phyloP scores from a whole-genome alignment of 192 early-diverging fungal species.

The Coemansia sp. region DNA sequence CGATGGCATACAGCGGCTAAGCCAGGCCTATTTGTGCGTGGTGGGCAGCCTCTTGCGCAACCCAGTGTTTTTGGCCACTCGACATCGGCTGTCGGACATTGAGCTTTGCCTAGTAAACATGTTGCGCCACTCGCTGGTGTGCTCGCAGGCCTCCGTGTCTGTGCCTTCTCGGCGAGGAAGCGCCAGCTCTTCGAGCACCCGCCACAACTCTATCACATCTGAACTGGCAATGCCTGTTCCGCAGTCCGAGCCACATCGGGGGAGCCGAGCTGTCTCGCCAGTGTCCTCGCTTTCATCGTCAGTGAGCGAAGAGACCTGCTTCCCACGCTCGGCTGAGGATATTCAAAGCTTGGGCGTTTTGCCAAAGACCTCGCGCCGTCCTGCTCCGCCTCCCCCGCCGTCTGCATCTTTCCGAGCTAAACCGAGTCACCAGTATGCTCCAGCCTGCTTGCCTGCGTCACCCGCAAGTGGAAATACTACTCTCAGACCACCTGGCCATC shows the following conservation, averaged over 20 bases:
- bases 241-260: not conserved
- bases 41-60: constrained; percentile 69
- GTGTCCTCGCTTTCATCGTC: constrained; percentile 42
- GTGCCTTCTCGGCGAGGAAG: constrained; percentile 34
- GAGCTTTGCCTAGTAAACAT: constrained; percentile 55
- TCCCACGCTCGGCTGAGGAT: constrained; percentile 15
- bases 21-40: constrained; percentile 72
- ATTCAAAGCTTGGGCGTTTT: not conserved
- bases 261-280: constrained; percentile 34
- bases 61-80: constrained; percentile 54
- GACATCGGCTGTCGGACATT: constrained; percentile 52
- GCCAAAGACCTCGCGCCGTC: constrained; percentile 20
- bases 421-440: not conserved
- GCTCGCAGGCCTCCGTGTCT: constrained; percentile 22
- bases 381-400: constrained; percentile 31
- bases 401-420: not conserved
- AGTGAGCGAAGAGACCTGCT: constrained; percentile 53
- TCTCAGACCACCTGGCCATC: constrained; percentile 3
- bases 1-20: constrained; percentile 67
- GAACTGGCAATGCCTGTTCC: constrained; percentile 14
- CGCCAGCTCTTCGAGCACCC: constrained; percentile 37
- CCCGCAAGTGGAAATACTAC: not conserved
- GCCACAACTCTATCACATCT: constrained; percentile 40
- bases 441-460: not conserved
- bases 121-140: constrained; percentile 49